Percentiles rank a stretch among this genome's conserved stretches.
These are phyloP conservation scores for Paramecium caudatum DNA, from an alignment of 73 alveolate genomes.

Conservation along the genomic window DNA sequence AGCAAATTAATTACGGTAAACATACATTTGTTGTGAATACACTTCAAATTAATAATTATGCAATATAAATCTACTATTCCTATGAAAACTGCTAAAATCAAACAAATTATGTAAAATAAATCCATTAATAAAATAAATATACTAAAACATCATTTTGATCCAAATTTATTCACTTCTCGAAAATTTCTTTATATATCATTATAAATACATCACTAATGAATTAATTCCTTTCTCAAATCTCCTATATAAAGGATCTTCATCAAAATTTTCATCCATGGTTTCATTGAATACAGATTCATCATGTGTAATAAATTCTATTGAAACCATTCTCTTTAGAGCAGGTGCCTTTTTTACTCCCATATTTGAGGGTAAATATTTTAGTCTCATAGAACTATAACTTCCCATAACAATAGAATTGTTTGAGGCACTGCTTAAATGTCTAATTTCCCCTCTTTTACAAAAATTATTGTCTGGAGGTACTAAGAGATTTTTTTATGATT, in stretches of 20 bases:
- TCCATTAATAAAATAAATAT: conserved; percentile 14
- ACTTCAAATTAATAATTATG: conserved; percentile 19
- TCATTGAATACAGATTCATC: neutral
- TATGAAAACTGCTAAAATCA: conserved; percentile 10
- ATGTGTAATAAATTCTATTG: conserved; percentile 1
- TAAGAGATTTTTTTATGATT: conserved; percentile 4
- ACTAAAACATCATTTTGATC: too few relatives aligned
- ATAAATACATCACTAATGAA: too few relatives aligned
- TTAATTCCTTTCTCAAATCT: too few relatives aligned
- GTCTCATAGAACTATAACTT: neutral
- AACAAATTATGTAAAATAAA: neutral
- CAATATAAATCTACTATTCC: conserved; percentile 31
- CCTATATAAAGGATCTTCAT: neutral
- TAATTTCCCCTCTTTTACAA: conserved; percentile 26
- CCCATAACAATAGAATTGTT: conserved; percentile 33
- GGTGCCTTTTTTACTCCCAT: neutral
- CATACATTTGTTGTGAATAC: conserved; percentile 29
- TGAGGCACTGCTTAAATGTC: conserved; percentile 44
- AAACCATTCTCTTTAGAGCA: neutral
- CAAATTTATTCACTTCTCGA: too few relatives aligned
- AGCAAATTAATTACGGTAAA: conserved; percentile 35
- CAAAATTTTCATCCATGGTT: conserved; percentile 24
- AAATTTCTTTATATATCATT: too few relatives aligned
- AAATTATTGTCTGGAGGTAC: conserved; percentile 5
- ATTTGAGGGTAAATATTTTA: conserved; percentile 32